Base-by-base conservation (phyloP, 2,329 filamentous ascomycete genomes). In the Aureobasidium sp. region DNA sequence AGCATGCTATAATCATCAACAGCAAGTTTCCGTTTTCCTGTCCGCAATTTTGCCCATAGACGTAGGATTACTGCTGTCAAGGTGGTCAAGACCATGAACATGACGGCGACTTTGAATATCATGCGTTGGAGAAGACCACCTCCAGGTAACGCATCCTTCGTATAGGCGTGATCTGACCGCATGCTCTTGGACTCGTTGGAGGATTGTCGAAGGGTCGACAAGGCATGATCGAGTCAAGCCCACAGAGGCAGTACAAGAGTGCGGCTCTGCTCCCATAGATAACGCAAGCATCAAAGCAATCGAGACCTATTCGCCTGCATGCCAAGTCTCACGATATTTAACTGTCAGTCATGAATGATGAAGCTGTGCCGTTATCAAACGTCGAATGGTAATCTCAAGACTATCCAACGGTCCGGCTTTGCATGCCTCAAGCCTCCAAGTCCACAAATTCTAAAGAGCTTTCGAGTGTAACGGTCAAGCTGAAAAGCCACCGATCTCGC, bases 221-320 rank as follows among this genome's bases (percentile, higher is more conserved):
- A 36, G 39, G 39, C 53, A 44, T 57, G 39, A 22, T 29, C 27
- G 41, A 34, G 41, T 57, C 39, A 44, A 57, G 53, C 22, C 34
- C 25, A 9, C 20, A 27, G 9, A 41, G 15, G 36, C 37, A 42
- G 22, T 31, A 31, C 37, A 55, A 42, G 6, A 36, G 20, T 45
- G 42, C 55, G 55, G 55, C 31, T 48, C 55, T 59, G 41, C 6
- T 22, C 53, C 7, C 27, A 11, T 45, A 45, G 3, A 48, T 59
- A 39, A 59, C 48, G 15, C n/a, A 31, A 42, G n/a, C 14, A 11
- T 6, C 3, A 20, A 15, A 20, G 37, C 36, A 29, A 22, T 41
- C 51, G 36, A 55, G 51, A 55, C 51, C 37, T n/a, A 53, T 36
- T 48, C 45, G 45, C 36, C 51, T 39, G 37, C 51, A n/a, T n/a